These are phyloP conservation scores for Candida coleopterorum DNA, from an alignment of 805 yeast species.

Conservation along the genomic window DNA sequence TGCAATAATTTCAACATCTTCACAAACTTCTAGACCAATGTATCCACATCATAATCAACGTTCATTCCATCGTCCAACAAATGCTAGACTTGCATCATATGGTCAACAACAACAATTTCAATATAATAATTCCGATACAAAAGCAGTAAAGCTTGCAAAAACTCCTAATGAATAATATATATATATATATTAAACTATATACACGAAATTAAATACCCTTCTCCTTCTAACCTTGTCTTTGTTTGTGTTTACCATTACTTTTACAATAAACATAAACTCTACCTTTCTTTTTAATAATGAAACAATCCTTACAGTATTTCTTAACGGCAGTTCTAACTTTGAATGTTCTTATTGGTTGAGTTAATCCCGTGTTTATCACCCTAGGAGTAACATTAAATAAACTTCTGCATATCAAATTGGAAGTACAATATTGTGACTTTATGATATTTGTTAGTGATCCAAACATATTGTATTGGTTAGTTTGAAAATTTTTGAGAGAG, in stretches of 20 bases:
- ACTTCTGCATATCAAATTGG: slow-evolving; percentile 2
- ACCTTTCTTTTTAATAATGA: slow-evolving; percentile 91
- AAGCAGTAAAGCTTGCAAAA: slow-evolving; percentile 31
- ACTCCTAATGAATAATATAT: neutral
- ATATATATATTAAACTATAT: neutral
- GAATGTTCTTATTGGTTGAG: slow-evolving; percentile 55
- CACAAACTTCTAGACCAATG: slow-evolving; percentile 7
- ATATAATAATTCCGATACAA: slow-evolving; percentile 23
- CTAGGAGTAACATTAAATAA: slow-evolving; percentile 13
- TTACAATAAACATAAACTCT: slow-evolving; percentile 91
- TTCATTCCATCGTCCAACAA: slow-evolving; percentile 3
- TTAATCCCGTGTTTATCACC: slow-evolving; percentile 8
- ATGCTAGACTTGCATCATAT: slow-evolving; percentile 5
- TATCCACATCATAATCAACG: slow-evolving; percentile 9
- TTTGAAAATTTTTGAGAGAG: neutral
- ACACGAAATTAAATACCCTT: slow-evolving; percentile 1
- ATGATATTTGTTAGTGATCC: slow-evolving; percentile 13
- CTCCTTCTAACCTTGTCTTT: slow-evolving; percentile 86
- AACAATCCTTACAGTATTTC: slow-evolving; percentile 87
- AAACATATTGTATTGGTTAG: slow-evolving; percentile 1
- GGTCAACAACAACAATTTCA: slow-evolving; percentile 1
- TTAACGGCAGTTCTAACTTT: slow-evolving; percentile 91
- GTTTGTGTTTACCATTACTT: slow-evolving; percentile 89
- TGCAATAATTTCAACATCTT: slow-evolving; percentile 23
- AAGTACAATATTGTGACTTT: slow-evolving; percentile 11